These are phyloP conservation scores for Saccharomycopsis sp. DNA, from an alignment of 805 yeast genomes.

Conservation along the genomic window DNA sequence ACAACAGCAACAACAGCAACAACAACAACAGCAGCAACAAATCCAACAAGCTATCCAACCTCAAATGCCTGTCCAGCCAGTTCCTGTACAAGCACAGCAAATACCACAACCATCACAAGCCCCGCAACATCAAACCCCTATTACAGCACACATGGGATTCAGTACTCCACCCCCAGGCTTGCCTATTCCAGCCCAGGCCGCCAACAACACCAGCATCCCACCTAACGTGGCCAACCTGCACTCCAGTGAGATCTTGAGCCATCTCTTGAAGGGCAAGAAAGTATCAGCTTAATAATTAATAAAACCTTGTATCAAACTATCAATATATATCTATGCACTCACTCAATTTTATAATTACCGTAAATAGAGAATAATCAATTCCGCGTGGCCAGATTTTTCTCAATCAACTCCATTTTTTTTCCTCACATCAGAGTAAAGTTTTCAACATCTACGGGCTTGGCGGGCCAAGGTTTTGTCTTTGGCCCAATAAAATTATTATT, in stretches of 20 bases:
- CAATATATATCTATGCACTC: no score
- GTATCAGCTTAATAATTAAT: slow-evolving; percentile 8
- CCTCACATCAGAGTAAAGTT: no score
- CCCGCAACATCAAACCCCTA: slow-evolving; percentile 13
- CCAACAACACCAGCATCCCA: slow-evolving; percentile 30
- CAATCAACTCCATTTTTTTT: no score
- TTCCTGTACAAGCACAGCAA: slow-evolving; percentile 13
- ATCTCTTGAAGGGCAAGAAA: slow-evolving; percentile 72
- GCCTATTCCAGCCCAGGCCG: slow-evolving; percentile 8
- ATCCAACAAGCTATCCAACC: slow-evolving; percentile 24
- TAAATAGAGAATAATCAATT: no score
- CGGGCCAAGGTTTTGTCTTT: no score
- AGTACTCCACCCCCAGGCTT: slow-evolving; percentile 22
- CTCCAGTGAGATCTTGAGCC: slow-evolving; percentile 74
- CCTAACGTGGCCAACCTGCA: no score
- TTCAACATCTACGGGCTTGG: no score
- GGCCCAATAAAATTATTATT: no score
- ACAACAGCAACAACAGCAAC: slow-evolving; percentile 30
- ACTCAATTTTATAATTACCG: no score
- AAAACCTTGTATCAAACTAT: neutral
- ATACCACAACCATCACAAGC: slow-evolving; percentile 21
- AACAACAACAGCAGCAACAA: slow-evolving; percentile 28
- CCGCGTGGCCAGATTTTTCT: no score
- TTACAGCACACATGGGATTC: slow-evolving; percentile 12
- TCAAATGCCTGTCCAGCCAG: slow-evolving; percentile 9